Evolutionary conservation across 345 rosid species (phyloP), one percentile per base, ranked within the genome.

Genomic region (Populus alba): DNA sequence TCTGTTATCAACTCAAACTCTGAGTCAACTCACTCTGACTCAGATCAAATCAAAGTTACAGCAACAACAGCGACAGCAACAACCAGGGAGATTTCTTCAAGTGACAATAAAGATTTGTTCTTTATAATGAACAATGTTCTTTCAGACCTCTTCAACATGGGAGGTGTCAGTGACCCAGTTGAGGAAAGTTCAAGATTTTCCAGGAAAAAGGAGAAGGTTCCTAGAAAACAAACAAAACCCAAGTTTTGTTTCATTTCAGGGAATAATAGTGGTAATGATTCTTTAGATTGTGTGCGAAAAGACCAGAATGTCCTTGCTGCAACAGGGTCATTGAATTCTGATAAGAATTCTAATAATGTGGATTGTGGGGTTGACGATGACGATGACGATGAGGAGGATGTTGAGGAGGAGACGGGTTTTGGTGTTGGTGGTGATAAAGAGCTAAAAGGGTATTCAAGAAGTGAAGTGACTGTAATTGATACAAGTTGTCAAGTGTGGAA

Each of bases 381-480:
- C 25, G 82, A 72, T 2, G 85, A 79, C 43, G 82, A 72, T 3
- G 90, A 67, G 6, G 82, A 73, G 18, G 80, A 74, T 15, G 79
- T 51, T 9, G 89, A 79, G 6, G 88, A 69, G 10, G 86, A 70
- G 53, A 87, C 79, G 53, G 79, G 77, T 63, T 27, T 41, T 8
- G 47, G 45, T 11, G 67, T 27, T 29, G 22, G 65, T 27, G 68
- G 77, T 31, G 92, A 91, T 76, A 83, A 76, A 80, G 96, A 86
- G 83, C 71, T 95, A 43, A 81, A 87, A 6, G 97, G 97, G 16
- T 96, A 87, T 75, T 92, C 99, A 73, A 92, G 91, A 83, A 92
- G 98, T 72, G 99, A 96, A 79, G 98, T 93, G 85, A 92, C 97
- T 5, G 94, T 96, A 57, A 96, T 96, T 17, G 99, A 96, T 78